Base-by-base conservation (phyloP, 345 rosid species). In the Punica granatum region DNA sequence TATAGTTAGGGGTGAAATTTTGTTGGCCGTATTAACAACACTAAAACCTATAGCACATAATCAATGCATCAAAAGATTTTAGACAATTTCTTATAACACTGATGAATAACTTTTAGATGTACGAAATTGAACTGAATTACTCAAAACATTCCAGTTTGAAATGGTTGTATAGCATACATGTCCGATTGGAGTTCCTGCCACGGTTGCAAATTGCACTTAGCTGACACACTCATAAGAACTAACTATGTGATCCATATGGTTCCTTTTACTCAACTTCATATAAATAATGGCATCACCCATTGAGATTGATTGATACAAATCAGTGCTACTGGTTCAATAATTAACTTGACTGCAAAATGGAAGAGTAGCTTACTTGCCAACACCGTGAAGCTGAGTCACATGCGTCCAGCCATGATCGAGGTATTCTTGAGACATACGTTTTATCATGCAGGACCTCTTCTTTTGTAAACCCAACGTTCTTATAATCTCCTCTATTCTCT, bases 321-420 rank as follows among this genome's bases (percentile, higher is more conserved):
- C 30, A n/a, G 58, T 6, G 7, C 56, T 21, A n/a, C 0, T n/a
- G 28, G 28, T 51, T n/a, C 58, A 10, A n/a, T 23, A 34, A 18
- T 11, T 19, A 62, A 34, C 26, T 34, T 60, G 26, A 33, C 16
- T 1, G 41, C 33, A 41, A 61, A 9, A 60, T 11, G 16, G 54
- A 28, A 18, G 16, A 32, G 13, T 18, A 16, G 72, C 85, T 74
- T 76, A 86, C 96, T 86, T 87, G 79, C 93, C 93, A 69, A 92
- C 69, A 54, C 91, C 93, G 46, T 82, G 85, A 67, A 92, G 78
- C 72, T 87, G 84, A 70, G 97, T 89, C 58, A 89, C 93, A 78
- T 92, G 77, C 44, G 90, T 87, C 98, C 98, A 92, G 62, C 35
- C 74, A 66, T 84, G 86, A 62, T 64, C 72, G 21, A 92, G 77